Evolutionary conservation across 129 eudicot species (phyloP), one percentile per base, ranked within the genome.

Genomic region (Flaveria robusta): DNA sequence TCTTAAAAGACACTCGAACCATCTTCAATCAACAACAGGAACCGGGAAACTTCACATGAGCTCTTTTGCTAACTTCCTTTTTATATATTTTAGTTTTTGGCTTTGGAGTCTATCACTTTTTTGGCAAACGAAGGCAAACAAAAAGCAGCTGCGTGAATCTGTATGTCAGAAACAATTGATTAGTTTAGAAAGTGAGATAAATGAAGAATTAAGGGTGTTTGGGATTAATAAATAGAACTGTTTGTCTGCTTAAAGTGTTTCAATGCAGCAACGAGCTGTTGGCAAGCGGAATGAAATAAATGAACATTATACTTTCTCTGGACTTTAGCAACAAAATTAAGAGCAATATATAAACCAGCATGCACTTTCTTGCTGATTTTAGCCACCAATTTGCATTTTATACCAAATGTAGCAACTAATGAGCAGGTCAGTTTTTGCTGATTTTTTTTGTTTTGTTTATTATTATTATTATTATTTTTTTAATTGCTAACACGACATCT

Each of bases 61-160:
- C 85, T 68, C 81, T 37, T 54, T 41, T 37, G 51, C 68, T 55
- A 46, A 18, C 75, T 59, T 66, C 43, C 37, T 7, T 14, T 51
- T 46, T 51, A 7, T 42, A 62, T 12, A 6, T 60, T 43, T 64
- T 45, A 68, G 66, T 83, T 85, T 62, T 81, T 75, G 4, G 92
- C 77, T 79, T 89, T 88, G 52, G 91, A 63, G 41, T 86, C 96
- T 2, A 94, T 91, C 82, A 94, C 97, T 85, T 83, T 94, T 82
- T 83, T 91, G 20, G 99, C 99, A 68, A 91, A 94, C 3, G 99
- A 74, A 9, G 99, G 99, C 83, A 94, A 86, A 79, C 97, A 94
- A 87, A 94, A 94, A 22, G 99, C 96, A 41, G 99, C 99, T 19
- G 91, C 64, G 58, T 94, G 99, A 67, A 94, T 85, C 99, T 94